Conservation (phyloP, 768 basidiomycete genomes). For the Naganishia onofrii region DNA sequence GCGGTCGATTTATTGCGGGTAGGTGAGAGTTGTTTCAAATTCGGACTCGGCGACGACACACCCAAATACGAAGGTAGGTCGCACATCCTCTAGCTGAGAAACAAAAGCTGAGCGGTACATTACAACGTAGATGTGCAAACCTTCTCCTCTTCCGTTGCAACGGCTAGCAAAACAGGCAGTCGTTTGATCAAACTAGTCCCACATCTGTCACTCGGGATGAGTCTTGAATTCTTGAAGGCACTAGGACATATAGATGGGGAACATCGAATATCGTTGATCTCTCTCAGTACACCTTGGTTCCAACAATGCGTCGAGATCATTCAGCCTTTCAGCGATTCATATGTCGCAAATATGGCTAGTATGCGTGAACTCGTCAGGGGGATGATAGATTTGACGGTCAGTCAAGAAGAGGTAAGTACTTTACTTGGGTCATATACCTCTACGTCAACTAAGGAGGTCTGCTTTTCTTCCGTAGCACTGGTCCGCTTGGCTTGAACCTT, state of each 20-base stretch:
- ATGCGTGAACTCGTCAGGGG: slow-evolving; percentile 25
- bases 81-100: too few relatives aligned
- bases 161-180: slow-evolving; percentile 21
- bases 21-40: slow-evolving; percentile 17
- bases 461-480: not conserved
- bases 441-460: not conserved
- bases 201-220: slow-evolving; percentile 9
- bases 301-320: slow-evolving; percentile 18
- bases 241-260: slow-evolving; percentile 11
- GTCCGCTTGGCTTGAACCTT: slow-evolving; percentile 28
- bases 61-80: slow-evolving; percentile 22
- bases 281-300: slow-evolving; percentile 11
- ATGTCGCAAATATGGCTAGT: slow-evolving; percentile 12
- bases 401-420: slow-evolving; percentile 12
- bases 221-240: slow-evolving; percentile 12
- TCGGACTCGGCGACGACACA: slow-evolving; percentile 9
- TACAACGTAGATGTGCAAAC: slow-evolving; percentile 16
- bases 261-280: slow-evolving; percentile 9
- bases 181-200: slow-evolving; percentile 14
- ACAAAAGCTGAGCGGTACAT: not conserved
- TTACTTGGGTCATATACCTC: not conserved
- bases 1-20: slow-evolving; percentile 6
- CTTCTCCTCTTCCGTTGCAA: slow-evolving; percentile 9
- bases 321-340: slow-evolving; percentile 15
- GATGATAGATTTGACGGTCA: slow-evolving; percentile 17